Evolutionary conservation across 2,329 filamentous ascomycete species (phyloP).

Genomic region (Chaetomiaceae sp.): DNA sequence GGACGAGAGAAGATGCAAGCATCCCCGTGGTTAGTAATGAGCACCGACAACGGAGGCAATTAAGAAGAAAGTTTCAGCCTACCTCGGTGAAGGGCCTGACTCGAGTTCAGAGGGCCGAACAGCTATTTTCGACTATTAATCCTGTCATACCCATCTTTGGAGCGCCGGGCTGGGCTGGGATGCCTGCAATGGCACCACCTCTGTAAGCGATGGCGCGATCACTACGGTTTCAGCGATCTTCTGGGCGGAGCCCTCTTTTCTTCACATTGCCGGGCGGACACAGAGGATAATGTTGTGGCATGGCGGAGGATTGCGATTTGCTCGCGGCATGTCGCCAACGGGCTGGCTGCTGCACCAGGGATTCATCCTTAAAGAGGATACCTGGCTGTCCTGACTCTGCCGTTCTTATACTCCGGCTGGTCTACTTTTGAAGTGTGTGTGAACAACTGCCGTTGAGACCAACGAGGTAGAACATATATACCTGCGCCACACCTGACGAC

Average conservation of each 20-base stretch:
- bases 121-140: background rate
- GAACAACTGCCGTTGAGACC: background rate
- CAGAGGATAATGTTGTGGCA: background rate
- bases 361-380: background rate
- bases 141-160: background rate
- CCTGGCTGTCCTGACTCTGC: too few species aligned
- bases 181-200: conserved; percentile 27
- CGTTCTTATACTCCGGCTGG: too few species aligned
- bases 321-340: conserved; percentile 22
- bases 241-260: background rate
- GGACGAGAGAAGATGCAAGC: background rate
- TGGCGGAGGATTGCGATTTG: conserved; percentile 21
- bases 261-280: background rate
- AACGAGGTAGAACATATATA: background rate
- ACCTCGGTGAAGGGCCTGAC: background rate
- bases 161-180: background rate
- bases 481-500: background rate
- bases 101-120: background rate
- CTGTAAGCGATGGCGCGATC: conserved; percentile 29
- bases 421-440: too few species aligned
- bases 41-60: background rate
- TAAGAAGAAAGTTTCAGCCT: background rate
- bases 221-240: conserved; percentile 15
- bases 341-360: background rate
- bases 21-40: conserved; percentile 9